phyloP scores from a whole-genome alignment of 1,139 yeast genomes.

The Geotrichum australiense region DNA sequence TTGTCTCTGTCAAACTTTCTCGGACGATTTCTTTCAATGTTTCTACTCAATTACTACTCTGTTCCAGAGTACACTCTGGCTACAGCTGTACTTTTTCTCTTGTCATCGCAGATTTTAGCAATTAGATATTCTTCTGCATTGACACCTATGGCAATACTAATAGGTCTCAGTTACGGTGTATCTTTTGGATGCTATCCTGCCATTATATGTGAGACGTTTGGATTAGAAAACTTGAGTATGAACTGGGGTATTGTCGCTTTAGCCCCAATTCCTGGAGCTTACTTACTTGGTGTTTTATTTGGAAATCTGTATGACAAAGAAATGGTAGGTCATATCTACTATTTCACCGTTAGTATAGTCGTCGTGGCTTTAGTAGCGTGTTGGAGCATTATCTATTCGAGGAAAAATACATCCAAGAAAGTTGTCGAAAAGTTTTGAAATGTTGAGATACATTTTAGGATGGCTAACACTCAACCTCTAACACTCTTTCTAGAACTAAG shows the following conservation, averaged over 20 bases:
- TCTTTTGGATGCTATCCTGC: conserved; percentile 74
- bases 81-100: conserved; percentile 41
- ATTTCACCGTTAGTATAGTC: not conserved
- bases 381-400: conserved; percentile 3
- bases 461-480: too few relatives aligned
- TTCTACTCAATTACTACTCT: conserved; percentile 43
- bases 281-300: conserved; percentile 31
- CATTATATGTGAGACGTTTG: conserved; percentile 64
- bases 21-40: conserved; percentile 59
- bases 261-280: conserved; percentile 34
- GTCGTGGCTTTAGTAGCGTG: not conserved
- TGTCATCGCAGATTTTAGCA: conserved; percentile 24
- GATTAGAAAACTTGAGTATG: conserved; percentile 60
- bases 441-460: too few relatives aligned
- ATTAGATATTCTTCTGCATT: conserved; percentile 28
- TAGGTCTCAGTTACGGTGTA: conserved; percentile 69
- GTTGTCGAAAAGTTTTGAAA: too few relatives aligned
- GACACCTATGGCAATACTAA: conserved; percentile 45
- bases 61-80: conserved; percentile 65
- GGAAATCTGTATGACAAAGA: conserved; percentile 31
- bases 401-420: too few relatives aligned
- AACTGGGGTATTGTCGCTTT: conserved; percentile 60
- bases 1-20: conserved; percentile 56
- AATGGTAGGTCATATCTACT: not conserved
- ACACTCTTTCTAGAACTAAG: too few relatives aligned